These are phyloP conservation scores for Russula compacta DNA, from an alignment of 768 basidiomycete species.

Conservation along the genomic window DNA sequence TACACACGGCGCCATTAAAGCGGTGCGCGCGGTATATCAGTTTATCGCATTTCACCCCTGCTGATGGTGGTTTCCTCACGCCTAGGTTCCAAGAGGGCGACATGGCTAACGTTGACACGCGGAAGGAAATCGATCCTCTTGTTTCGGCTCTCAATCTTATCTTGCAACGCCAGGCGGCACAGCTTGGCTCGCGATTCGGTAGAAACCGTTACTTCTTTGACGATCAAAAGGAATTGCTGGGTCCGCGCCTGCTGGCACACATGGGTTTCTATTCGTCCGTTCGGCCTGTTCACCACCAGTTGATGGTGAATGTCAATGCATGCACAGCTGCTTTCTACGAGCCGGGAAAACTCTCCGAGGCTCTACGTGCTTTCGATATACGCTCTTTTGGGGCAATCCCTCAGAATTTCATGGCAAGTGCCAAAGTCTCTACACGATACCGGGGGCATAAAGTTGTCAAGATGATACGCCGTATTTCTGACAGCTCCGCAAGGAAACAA, in stretches of 20 bases:
- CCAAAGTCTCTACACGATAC: constrained; percentile 51
- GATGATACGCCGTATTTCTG: constrained; percentile 26
- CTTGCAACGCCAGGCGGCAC: constrained; percentile 45
- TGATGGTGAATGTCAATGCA: constrained; percentile 47
- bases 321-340: constrained; percentile 48
- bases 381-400: constrained; percentile 40
- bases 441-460: constrained; percentile 29
- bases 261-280: constrained; percentile 45
- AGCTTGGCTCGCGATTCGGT: constrained; percentile 53
- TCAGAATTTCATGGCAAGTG: constrained; percentile 38
- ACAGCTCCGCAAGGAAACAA: constrained; percentile 36
- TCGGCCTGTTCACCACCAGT: constrained; percentile 37
- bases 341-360: constrained; percentile 54
- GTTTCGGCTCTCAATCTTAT: constrained; percentile 60
- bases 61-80: too few relatives aligned
- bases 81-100: constrained; percentile 49
- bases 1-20: constrained; percentile 26
- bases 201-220: constrained; percentile 60
- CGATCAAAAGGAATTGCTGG: constrained; percentile 23
- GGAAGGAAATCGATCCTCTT: constrained; percentile 48
- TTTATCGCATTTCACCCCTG: not conserved
- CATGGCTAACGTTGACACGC: constrained; percentile 36
- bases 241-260: constrained; percentile 35
- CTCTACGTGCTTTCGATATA: constrained; percentile 39
- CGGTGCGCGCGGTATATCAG: constrained; percentile 25